Evolutionary conservation across 2,329 filamentous ascomycete species (phyloP).

Genomic region (Trichoderma guizhouense): DNA sequence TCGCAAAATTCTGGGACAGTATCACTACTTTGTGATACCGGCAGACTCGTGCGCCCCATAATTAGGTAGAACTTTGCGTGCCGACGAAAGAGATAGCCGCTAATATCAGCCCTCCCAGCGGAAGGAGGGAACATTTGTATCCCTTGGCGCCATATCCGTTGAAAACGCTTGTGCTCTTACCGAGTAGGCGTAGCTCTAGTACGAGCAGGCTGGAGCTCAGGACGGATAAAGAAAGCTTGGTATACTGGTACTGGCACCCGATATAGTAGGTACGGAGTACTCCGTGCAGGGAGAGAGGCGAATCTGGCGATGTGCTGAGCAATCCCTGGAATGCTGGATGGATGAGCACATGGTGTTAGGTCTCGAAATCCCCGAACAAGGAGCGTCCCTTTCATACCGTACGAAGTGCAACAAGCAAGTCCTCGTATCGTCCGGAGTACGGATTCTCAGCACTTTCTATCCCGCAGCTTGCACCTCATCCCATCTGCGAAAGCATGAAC

Average conservation of each 20-base stretch:
- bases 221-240: not conserved
- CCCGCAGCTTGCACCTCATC: not conserved
- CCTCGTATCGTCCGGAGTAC: not conserved
- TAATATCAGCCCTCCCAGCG: not conserved
- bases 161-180: not conserved
- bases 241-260: not conserved
- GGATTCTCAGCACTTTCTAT: not conserved
- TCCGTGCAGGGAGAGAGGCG: not conserved
- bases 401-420: too few species aligned
- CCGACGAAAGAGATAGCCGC: not conserved
- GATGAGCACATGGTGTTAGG: conserved; percentile 2
- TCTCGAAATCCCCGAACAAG: conserved; percentile 1
- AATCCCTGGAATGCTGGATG: not conserved
- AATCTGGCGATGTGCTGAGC: not conserved
- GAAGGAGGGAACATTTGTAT: not conserved
- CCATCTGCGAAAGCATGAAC: not conserved
- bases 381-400: too few species aligned
- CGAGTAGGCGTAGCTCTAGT: not conserved
- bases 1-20: not conserved
- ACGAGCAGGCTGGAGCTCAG: not conserved
- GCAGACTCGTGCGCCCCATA: not conserved
- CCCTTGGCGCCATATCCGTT: not conserved
- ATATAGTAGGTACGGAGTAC: conserved; percentile 9
- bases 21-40: not conserved
- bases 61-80: not conserved